Evolutionary conservation across 2,329 filamentous ascomycete genomes (phyloP).

Genomic region (Alternaria triticimaculans): DNA sequence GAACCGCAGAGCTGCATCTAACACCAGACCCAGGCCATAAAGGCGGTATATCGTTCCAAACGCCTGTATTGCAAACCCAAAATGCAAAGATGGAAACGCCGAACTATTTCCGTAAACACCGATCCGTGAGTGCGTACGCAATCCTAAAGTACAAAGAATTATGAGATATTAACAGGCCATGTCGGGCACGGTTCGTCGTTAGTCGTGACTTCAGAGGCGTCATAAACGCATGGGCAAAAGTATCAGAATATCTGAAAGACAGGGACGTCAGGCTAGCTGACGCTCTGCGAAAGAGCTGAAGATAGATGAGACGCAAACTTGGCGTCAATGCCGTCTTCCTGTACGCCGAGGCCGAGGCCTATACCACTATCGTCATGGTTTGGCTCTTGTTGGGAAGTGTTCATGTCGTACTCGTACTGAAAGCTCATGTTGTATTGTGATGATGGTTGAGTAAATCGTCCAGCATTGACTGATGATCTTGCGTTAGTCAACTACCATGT

Average conservation of each 20-base stretch:
- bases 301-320: conserved; percentile 40
- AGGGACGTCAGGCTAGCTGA: conserved; percentile 18
- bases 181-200: conserved; percentile 9
- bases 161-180: conserved; percentile 14
- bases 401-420: conserved; percentile 42
- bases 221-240: conserved; percentile 8
- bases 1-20: conserved; percentile 2
- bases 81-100: not conserved
- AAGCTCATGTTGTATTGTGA: conserved; percentile 44
- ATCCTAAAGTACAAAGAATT: conserved; percentile 10
- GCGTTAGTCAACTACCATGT: conserved; percentile 43
- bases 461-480: conserved; percentile 44
- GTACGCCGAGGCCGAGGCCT: conserved; percentile 41
- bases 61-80: conserved; percentile 4
- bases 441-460: conserved; percentile 39
- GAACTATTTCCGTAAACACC: conserved; percentile 1
- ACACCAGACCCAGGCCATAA: conserved; percentile 3
- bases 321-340: conserved; percentile 45
- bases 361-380: conserved; percentile 47
- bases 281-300: conserved; percentile 31
- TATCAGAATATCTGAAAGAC: conserved; percentile 11
- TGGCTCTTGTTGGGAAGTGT: conserved; percentile 39
- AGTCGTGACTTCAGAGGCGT: conserved; percentile 16
- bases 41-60: conserved; percentile 15
- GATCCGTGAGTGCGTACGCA: not conserved